A percentile compares a stretch with the other conserved stretches of the same genome.
phyloP scores from a whole-genome alignment of 2,329 filamentous ascomycete genomes.

The Dothidotthia symphoricarpi region DNA sequence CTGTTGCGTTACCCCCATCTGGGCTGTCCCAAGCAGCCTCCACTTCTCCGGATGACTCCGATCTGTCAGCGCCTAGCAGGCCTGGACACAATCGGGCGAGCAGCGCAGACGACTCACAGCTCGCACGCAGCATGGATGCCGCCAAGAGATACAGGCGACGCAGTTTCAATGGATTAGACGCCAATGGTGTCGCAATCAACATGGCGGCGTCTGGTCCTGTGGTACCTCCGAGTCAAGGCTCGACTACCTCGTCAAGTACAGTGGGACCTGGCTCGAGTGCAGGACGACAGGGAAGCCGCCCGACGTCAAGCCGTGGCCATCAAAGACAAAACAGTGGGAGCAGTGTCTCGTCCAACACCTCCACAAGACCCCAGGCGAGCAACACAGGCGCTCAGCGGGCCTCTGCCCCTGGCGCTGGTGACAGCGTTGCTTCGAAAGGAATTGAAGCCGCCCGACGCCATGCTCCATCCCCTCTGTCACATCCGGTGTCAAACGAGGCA shows the following conservation, averaged over 20 bases:
- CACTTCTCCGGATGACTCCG: constrained; percentile 51
- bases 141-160: constrained; percentile 76
- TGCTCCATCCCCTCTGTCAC: constrained; percentile 50
- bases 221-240: constrained; percentile 4
- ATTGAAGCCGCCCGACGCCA: constrained; percentile 45
- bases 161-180: constrained; percentile 70
- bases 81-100: constrained; percentile 57
- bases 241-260: constrained; percentile 16
- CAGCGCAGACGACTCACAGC: constrained; percentile 69
- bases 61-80: constrained; percentile 24
- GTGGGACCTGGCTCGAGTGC: constrained; percentile 31
- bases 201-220: constrained; percentile 15
- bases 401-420: constrained; percentile 10
- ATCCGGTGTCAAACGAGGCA: constrained; percentile 42
- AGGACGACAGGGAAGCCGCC: constrained; percentile 29
- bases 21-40: constrained; percentile 20
- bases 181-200: constrained; percentile 22
- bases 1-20: constrained; percentile 2
- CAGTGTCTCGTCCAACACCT: constrained; percentile 37
- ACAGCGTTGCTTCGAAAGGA: constrained; percentile 21
- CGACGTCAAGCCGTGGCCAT: constrained; percentile 37
- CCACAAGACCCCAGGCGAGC: constrained; percentile 30
- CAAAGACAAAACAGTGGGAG: constrained; percentile 41
- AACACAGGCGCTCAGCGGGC: constrained; percentile 15
- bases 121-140: constrained; percentile 63